Conservation (phyloP, 1,284 basidiomycete species). For the Ganoderma leucocontextum region DNA sequence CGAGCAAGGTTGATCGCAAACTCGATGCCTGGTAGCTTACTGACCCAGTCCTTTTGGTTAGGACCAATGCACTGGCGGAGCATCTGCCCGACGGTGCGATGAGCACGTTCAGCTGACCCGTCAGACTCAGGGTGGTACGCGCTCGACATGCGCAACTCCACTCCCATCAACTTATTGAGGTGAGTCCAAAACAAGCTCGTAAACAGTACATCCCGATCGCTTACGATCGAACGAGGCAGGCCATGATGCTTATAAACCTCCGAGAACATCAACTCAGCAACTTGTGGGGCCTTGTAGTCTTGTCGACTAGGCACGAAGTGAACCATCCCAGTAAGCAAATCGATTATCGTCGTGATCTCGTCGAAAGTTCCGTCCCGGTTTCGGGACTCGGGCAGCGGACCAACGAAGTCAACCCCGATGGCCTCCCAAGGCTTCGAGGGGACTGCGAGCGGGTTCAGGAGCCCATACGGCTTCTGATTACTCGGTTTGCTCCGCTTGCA, state of each 20-base stretch:
- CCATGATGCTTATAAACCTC: constrained; percentile 50
- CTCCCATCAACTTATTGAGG: constrained; percentile 44
- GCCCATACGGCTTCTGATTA: constrained; percentile 36
- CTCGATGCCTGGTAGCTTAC: constrained; percentile 45
- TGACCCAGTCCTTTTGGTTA: constrained; percentile 48
- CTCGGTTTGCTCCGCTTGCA: constrained; percentile 36
- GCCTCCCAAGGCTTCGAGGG: constrained; percentile 37
- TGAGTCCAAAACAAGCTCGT: constrained; percentile 51
- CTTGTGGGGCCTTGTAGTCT: constrained; percentile 43
- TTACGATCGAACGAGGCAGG: constrained; percentile 48
- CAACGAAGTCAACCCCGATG: constrained; percentile 47
- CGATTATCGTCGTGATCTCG: constrained; percentile 41
- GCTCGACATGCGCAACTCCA: constrained; percentile 48
- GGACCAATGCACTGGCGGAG: constrained; percentile 43
- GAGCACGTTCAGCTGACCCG: constrained; percentile 35
- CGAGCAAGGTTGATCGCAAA: constrained; percentile 24
- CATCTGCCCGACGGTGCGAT: constrained; percentile 48
- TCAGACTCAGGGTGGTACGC: constrained; percentile 52
- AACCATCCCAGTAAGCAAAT: constrained; percentile 43
- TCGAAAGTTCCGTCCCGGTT: constrained; percentile 19
- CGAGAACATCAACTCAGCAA: constrained; percentile 49
- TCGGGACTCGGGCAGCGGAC: constrained; percentile 42
- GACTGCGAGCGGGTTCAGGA: constrained; percentile 31
- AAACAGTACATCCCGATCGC: constrained; percentile 52
- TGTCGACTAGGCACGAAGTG: constrained; percentile 39